These are phyloP conservation scores for Anethum foeniculum DNA, from an alignment of 140 eudicot species.

Conservation along the genomic window DNA sequence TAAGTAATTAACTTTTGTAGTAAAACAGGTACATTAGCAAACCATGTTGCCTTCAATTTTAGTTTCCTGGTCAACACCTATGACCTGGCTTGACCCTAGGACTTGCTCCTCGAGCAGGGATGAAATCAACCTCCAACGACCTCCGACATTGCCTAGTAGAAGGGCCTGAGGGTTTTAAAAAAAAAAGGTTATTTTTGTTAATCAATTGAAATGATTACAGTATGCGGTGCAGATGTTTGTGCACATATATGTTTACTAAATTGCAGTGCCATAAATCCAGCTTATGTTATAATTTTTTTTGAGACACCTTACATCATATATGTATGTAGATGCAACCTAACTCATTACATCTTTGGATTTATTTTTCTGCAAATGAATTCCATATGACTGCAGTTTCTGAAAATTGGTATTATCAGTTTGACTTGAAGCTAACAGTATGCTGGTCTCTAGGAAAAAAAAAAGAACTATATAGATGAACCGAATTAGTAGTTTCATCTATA, in stretches of 20 bases:
- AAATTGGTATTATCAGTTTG: neutral
- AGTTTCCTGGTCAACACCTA: neutral
- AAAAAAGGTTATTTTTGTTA: neutral
- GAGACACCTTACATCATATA: neutral
- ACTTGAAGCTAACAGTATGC: neutral
- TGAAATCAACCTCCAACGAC: neutral
- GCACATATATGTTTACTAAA: neutral
- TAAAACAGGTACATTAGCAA: neutral
- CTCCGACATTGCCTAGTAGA: neutral
- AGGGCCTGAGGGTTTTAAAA: neutral
- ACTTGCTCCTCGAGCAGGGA: neutral
- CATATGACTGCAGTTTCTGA: neutral
- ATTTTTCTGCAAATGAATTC: neutral
- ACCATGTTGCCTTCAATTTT: neutral
- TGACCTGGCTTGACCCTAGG: neutral
- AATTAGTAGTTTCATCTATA: too few species aligned
- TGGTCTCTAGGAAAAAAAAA: neutral
- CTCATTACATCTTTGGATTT: neutral
- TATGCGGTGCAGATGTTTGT: neutral
- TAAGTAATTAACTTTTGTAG: constrained; percentile 30
- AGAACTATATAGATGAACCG: too few species aligned
- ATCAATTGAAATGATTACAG: neutral
- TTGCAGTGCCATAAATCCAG: neutral
- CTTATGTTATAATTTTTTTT: neutral
- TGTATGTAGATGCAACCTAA: neutral